Conservation (phyloP, 305 asterid species). For the Solanum hybrid region DNA sequence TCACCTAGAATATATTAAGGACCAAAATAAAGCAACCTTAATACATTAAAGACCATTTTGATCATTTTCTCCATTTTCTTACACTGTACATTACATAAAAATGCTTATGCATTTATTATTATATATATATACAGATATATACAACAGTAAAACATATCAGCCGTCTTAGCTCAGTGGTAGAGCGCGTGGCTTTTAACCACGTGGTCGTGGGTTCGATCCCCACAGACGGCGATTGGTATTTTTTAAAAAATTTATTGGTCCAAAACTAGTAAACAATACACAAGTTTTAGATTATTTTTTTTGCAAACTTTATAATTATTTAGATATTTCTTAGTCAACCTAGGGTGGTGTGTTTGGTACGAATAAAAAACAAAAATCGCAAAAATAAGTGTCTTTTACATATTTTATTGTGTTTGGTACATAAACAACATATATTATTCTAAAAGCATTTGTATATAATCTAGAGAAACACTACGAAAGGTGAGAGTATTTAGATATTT, state of each 20-base stretch:
- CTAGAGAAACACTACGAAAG: no score
- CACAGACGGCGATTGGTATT: constrained; percentile 52
- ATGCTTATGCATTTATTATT: no score
- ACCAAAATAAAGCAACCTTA: no score
- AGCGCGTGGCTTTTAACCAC: constrained; percentile 90
- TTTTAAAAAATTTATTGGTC: not conserved
- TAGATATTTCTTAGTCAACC: not conserved
- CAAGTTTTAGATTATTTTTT: not conserved
- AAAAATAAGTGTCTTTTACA: no score
- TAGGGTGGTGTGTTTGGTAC: not conserved
- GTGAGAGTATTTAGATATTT: not conserved
- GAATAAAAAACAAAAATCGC: no score
- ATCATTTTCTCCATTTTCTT: not conserved
- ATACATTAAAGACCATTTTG: no score
- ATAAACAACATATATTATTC: no score
- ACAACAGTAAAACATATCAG: accelerated
- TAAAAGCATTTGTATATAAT: no score
- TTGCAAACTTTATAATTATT: not conserved
- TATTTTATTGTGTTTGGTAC: no score
- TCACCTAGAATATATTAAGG: no score
- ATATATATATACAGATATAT: accelerated
- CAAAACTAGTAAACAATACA: not conserved
- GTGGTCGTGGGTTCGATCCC: constrained; percentile 98
- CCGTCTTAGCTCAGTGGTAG: constrained; percentile 39
- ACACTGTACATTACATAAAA: not conserved